Evolutionary conservation across 768 basidiomycete species (phyloP), one percentile per base, ranked within the genome.

Genomic region (Boletus fagicola): DNA sequence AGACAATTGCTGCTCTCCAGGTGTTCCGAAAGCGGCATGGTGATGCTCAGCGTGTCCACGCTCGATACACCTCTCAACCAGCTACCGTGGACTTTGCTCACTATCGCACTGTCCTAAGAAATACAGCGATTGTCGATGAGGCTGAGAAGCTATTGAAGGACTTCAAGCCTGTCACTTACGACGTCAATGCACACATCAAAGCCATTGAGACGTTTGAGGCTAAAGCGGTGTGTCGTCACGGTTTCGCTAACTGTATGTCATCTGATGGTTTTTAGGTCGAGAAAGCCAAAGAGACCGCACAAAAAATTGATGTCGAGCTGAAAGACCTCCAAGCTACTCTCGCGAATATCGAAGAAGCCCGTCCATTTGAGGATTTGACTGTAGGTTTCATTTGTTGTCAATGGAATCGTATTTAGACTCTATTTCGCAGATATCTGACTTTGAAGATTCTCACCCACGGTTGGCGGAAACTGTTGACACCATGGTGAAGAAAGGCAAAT

Each of bases 401-500:
- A 52, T 40, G 33, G 38, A 31, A 47, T 16, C 16, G 24, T 48
- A 7, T 53, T 39, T 56, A 20, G 45, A 22, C 49, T n/a, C 12
- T 44, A 18, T 63, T 52, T 31, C 18, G 56, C 65, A 96, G 94
- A 80, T 87, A 60, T 87, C 89, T 68, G 96, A 99, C 60, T 91
- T 98, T 65, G 86, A 87, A 64, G 81, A 87, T 60, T 96, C 96
- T 26, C 90, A 97, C 75, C 97, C 97, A 18, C 92, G 92, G 74
- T 86, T 98, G 73, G 77, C 80, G 39, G 86, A 97, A 75, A 86
- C 90, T 43, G 92, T 97, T 58, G 93, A 98, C 78, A 90, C 81
- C 64, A 96, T 97, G 94, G 74, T 98, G 62, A 87, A 89, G 84
- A 94, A 98, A 79, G 95, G 95, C 75, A 97, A 98, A 80, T 97